A percentile compares a stretch with the other conserved stretches of the same genome.
Evolutionary conservation across 2,329 filamentous ascomycete species (phyloP).

Genomic region (Ceratocystis eucalypticola): DNA sequence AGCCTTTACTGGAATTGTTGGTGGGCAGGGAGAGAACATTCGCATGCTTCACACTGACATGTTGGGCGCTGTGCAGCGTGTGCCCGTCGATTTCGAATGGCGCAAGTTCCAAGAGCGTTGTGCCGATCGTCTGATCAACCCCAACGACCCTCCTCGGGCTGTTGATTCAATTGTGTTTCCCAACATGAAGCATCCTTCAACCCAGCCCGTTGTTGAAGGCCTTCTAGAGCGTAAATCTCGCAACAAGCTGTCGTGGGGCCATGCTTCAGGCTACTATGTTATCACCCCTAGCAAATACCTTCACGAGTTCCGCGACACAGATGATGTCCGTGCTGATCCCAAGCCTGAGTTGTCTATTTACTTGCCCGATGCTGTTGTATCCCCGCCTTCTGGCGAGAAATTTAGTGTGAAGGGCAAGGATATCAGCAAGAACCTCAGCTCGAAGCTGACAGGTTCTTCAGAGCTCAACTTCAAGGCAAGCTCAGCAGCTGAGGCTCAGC

Average conservation of each 20-base stretch:
- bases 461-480: constrained; percentile 84
- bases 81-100: constrained; percentile 86
- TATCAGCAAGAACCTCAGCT: constrained; percentile 62
- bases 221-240: constrained; percentile 81
- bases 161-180: constrained; percentile 68
- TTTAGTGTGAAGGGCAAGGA: constrained; percentile 97
- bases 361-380: constrained; percentile 76
- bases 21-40: constrained; percentile 68
- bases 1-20: constrained; percentile 68
- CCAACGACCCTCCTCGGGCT: constrained; percentile 57
- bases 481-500: constrained; percentile 62
- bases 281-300: constrained; percentile 78
- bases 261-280: constrained; percentile 74
- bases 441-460: constrained; percentile 64
- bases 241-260: constrained; percentile 65
- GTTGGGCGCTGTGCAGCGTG: constrained; percentile 57
- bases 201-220: constrained; percentile 74
- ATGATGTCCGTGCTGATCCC: constrained; percentile 56
- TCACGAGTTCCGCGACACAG: constrained; percentile 92
- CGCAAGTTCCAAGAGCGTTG: constrained; percentile 65
- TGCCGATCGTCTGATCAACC: constrained; percentile 60
- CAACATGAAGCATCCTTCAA: constrained; percentile 72
- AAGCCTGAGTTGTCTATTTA: constrained; percentile 80
- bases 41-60: constrained; percentile 75
- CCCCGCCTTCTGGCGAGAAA: constrained; percentile 58